These are phyloP conservation scores for Tetradesmus lagerheimii DNA, from an alignment of 139 green algal species.

Conservation along the genomic window DNA sequence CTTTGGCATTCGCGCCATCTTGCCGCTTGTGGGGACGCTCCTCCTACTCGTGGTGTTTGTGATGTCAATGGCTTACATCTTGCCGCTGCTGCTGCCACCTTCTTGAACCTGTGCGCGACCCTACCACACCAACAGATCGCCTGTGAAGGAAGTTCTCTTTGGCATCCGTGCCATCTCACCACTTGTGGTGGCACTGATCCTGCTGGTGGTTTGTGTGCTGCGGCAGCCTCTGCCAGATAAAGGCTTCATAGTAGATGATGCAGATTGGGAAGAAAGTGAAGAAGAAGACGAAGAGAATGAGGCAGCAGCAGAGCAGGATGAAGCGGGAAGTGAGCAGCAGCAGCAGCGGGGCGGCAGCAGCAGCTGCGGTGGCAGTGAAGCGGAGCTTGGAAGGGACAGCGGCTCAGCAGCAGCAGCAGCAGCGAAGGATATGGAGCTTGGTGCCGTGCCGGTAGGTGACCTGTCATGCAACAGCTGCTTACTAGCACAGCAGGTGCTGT, in stretches of 20 bases:
- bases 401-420: not conserved
- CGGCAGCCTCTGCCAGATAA: slow-evolving; percentile 43
- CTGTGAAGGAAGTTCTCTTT: slow-evolving; percentile 60
- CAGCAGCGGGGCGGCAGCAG: not conserved
- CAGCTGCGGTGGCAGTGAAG: not conserved
- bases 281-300: not conserved
- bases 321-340: not conserved
- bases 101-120: too few species aligned
- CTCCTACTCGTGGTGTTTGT: not conserved
- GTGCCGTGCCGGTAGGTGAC: not conserved
- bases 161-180: slow-evolving; percentile 63
- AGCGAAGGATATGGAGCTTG: not conserved
- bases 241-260: not conserved
- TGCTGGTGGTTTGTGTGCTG: slow-evolving; percentile 55
- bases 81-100: not conserved
- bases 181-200: slow-evolving; percentile 49
- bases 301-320: not conserved
- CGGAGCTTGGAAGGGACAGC: not conserved
- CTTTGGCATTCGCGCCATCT: too few species aligned
- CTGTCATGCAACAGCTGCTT: not conserved
- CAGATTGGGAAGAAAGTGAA: not conserved
- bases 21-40: not conserved
- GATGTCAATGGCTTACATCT: too few species aligned
- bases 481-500: too few species aligned
- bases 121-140: slow-evolving; percentile 6